Percentiles rank a stretch among this genome's conserved stretches.
Evolutionary conservation across 1,139 yeast genomes (phyloP).

Genomic region (Spathaspora sp.): DNA sequence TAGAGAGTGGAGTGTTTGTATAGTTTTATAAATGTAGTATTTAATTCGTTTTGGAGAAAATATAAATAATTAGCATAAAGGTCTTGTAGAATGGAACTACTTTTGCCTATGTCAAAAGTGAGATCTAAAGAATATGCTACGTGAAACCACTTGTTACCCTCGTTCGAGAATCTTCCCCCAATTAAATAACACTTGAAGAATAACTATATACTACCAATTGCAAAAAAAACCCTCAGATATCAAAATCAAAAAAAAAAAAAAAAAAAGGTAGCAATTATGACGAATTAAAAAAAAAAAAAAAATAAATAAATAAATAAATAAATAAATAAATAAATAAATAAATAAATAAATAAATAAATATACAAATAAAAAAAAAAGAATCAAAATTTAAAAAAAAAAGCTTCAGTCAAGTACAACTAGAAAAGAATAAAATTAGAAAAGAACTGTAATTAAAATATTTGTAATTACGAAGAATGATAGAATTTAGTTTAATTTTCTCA

Average conservation of each 20-base stretch:
- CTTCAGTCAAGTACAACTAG: neutral
- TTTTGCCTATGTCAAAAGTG: no score
- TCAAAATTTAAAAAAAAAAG: neutral
- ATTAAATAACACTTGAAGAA: no score
- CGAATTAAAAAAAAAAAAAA: neutral
- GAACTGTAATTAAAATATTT: neutral
- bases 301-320: no score
- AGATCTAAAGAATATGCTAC: no score
- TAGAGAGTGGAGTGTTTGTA: slow-evolving; percentile 3
- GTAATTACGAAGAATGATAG: neutral
- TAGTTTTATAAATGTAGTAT: slow-evolving; percentile 2
- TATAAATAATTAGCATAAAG: no score
- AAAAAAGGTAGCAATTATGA: neutral
- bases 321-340: no score
- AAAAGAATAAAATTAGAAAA: neutral
- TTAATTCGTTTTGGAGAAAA: neutral
- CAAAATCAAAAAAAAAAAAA: neutral
- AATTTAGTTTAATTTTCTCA: no score
- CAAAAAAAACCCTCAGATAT: neutral
- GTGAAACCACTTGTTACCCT: no score
- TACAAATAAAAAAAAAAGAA: neutral
- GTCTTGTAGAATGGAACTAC: no score
- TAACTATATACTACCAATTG: neutral
- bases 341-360: no score
- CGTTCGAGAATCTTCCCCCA: no score